Evolutionary conservation across 495 filamentous ascomycete genomes (phyloP).

Genomic region (Pyronema omphalodes): DNA sequence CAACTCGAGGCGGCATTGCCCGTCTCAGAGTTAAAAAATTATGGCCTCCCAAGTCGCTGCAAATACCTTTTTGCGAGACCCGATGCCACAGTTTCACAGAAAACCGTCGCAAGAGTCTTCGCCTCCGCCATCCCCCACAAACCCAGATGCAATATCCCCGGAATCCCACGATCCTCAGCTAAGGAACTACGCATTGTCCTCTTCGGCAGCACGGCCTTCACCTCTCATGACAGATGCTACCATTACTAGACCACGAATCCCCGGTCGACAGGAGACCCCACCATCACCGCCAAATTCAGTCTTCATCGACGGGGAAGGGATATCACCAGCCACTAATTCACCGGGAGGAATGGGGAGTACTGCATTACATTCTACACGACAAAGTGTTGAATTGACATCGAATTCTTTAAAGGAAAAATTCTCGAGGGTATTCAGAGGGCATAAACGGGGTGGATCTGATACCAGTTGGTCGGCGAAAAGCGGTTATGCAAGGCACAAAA

Average conservation of each 20-base stretch:
- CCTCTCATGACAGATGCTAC: slow-evolving; percentile 10
- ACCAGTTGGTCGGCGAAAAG: slow-evolving; percentile 13
- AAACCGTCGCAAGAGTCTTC: slow-evolving; percentile 20
- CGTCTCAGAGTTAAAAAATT: slow-evolving; percentile 4
- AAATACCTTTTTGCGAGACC: not conserved
- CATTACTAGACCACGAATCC: slow-evolving; percentile 14
- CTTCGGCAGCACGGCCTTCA: not conserved
- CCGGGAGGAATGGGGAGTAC: slow-evolving; percentile 5
- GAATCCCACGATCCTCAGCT: slow-evolving; percentile 3
- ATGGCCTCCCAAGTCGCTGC: not conserved
- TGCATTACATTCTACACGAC: not conserved
- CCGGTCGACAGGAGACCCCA: slow-evolving; percentile 21
- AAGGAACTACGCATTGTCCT: slow-evolving; percentile 1
- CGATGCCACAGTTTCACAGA: not conserved
- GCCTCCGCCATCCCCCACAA: slow-evolving; percentile 17
- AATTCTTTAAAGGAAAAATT: slow-evolving; percentile 21
- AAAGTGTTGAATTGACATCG: slow-evolving; percentile 8
- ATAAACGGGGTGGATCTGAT: slow-evolving; percentile 19
- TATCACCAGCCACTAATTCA: not conserved
- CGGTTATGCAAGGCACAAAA: not conserved
- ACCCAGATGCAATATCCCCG: slow-evolving; percentile 4
- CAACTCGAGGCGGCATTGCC: slow-evolving; percentile 4
- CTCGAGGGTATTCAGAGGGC: slow-evolving; percentile 19
- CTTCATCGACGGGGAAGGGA: slow-evolving; percentile 4
- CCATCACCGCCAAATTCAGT: slow-evolving; percentile 21